Conservation (phyloP, 805 yeast species). For the Suhomyces pyralidae region DNA sequence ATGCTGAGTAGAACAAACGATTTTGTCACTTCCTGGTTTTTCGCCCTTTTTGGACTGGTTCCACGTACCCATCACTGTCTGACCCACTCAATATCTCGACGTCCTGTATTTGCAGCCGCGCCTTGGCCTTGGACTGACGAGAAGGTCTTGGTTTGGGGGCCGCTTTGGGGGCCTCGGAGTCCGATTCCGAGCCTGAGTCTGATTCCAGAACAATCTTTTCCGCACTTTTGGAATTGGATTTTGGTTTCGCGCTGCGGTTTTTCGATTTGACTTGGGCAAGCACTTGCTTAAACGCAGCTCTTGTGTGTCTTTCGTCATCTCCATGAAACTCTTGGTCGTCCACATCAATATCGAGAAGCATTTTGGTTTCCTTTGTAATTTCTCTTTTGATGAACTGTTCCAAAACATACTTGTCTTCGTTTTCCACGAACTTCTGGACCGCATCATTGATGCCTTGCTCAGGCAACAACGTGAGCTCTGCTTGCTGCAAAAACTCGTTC, state of each 20-base stretch:
- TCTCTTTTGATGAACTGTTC: slow-evolving; percentile 60
- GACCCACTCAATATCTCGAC: slow-evolving; percentile 1
- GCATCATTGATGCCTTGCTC: slow-evolving; percentile 74
- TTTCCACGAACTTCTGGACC: slow-evolving; percentile 67
- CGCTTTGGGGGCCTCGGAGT: background rate
- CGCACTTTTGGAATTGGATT: background rate
- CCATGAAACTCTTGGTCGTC: slow-evolving; percentile 36
- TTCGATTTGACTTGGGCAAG: slow-evolving; percentile 36
- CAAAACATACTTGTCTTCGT: slow-evolving; percentile 75
- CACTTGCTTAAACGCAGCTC: slow-evolving; percentile 41
- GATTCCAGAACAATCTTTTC: background rate
- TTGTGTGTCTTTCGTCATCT: slow-evolving; percentile 24
- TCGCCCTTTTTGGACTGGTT: background rate
- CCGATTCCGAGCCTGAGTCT: slow-evolving; percentile 2
- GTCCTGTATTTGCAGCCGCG: slow-evolving; percentile 3
- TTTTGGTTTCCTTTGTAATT: slow-evolving; percentile 48
- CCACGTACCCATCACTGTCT: slow-evolving; percentile 3
- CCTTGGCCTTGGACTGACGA: slow-evolving; percentile 5
- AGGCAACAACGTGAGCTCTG: slow-evolving; percentile 66
- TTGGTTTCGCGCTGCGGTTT: slow-evolving; percentile 1
- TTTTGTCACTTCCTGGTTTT: background rate
- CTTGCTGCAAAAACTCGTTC: slow-evolving; percentile 56
- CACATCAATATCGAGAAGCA: slow-evolving; percentile 44
- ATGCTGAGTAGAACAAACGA: background rate
- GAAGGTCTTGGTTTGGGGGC: background rate